phyloP scores from a whole-genome alignment of 1,284 basidiomycete genomes.

The Moesziomyces antarcticus region DNA sequence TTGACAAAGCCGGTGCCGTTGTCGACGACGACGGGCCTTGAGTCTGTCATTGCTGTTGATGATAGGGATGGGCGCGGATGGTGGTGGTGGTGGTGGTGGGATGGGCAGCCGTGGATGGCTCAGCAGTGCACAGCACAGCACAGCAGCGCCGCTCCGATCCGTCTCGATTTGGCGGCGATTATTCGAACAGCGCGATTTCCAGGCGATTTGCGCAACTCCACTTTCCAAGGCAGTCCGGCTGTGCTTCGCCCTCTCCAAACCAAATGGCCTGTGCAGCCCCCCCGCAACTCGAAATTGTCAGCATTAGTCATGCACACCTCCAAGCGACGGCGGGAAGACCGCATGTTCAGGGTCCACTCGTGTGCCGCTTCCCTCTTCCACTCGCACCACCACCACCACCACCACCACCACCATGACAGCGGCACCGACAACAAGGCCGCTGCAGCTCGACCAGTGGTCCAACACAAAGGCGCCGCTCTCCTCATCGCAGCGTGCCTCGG shows the following conservation, averaged over 20 bases:
- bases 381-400: slow-evolving; percentile 1
- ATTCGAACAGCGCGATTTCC: too few relatives aligned
- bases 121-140: slow-evolving; percentile 5
- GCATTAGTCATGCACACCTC: slow-evolving; percentile 20
- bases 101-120: not conserved
- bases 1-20: slow-evolving; percentile 96
- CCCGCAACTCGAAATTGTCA: not conserved
- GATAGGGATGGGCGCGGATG: slow-evolving; percentile 3
- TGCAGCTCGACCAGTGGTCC: slow-evolving; percentile 57
- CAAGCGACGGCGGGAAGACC: not conserved
- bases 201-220: slow-evolving; percentile 12
- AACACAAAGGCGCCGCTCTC: slow-evolving; percentile 48
- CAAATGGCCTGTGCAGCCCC: slow-evolving; percentile 20
- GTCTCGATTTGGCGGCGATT: not conserved
- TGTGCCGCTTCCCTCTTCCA: not conserved
- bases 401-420: not conserved
- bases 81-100: slow-evolving; percentile 2
- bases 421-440: slow-evolving; percentile 23
- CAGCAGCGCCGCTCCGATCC: slow-evolving; percentile 5
- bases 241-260: not conserved
- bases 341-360: slow-evolving; percentile 24
- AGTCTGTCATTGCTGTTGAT: slow-evolving; percentile 57
- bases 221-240: slow-evolving; percentile 13
- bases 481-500: slow-evolving; percentile 41
- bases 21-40: slow-evolving; percentile 87